phyloP scores from a whole-genome alignment of 1,284 basidiomycete species.

The Puccinia horiana region DNA sequence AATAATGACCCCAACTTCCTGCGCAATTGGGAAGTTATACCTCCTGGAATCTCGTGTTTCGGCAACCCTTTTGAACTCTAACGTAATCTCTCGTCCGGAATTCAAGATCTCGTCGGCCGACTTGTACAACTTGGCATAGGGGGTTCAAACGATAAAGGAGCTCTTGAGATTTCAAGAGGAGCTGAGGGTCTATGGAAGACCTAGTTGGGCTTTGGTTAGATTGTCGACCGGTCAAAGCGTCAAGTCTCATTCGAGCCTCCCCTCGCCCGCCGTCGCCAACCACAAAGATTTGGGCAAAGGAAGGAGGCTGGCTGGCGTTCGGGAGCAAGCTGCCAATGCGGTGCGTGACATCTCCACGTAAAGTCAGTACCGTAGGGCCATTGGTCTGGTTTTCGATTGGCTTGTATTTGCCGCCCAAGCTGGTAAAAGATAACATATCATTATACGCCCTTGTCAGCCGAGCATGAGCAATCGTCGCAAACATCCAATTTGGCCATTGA shows the following conservation, averaged over 20 bases:
- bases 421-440: not conserved
- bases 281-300: conserved; percentile 20
- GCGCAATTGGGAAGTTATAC: not conserved
- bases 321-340: not conserved
- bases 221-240: not conserved
- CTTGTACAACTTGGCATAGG: not conserved
- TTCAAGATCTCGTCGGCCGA: not conserved
- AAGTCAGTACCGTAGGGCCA: not conserved
- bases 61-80: not conserved
- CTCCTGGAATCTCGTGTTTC: not conserved
- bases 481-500: not conserved
- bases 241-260: not conserved
- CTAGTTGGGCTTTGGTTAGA: not conserved
- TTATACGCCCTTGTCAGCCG: not conserved
- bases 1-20: conserved; percentile 15
- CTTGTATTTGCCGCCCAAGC: not conserved
- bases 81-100: not conserved
- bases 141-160: not conserved
- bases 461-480: not conserved
- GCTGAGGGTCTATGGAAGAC: too few species aligned
- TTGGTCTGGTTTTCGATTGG: too few species aligned
- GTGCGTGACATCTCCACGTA: not conserved
- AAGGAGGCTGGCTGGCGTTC: not conserved
- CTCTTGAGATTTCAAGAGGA: not conserved
- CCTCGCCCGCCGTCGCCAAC: not conserved